Percentiles rank a stretch among this genome's conserved stretches.
Conservation (phyloP, 2,329 filamentous ascomycete genomes). For the Blastomyces percursus region DNA sequence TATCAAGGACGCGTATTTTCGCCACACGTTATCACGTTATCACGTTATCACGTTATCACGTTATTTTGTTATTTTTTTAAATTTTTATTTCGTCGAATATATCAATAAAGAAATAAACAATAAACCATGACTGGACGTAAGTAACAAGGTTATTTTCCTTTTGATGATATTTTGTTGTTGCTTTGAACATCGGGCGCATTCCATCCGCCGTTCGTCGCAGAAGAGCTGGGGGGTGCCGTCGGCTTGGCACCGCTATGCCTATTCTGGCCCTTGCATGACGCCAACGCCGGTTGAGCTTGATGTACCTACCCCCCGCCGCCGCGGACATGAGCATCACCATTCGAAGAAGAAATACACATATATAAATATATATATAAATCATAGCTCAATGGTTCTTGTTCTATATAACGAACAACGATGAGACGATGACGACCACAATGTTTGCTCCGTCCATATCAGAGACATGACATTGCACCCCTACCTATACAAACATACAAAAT, state of each 20-base stretch:
- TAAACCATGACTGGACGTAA: conserved; percentile 33
- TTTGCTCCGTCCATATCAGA: no score
- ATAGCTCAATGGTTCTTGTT: no score
- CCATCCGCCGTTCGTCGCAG: background rate
- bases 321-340: no score
- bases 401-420: no score
- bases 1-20: conserved; percentile 3
- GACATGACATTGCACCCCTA: no score
- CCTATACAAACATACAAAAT: no score
- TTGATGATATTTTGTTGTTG: conserved; percentile 2
- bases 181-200: background rate
- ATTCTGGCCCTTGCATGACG: background rate
- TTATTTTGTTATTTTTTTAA: conserved; percentile 13
- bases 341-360: no score
- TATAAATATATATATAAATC: no score
- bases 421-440: no score
- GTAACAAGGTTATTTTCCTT: conserved; percentile 14
- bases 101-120: conserved; percentile 5
- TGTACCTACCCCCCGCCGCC: no score
- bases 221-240: no score
- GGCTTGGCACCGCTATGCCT: background rate
- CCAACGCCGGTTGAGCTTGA: background rate
- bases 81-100: background rate
- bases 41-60: conserved; percentile 8
- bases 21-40: conserved; percentile 8